phyloP scores from a whole-genome alignment of 2,329 filamentous ascomycete species.

The Neurospora sp. region DNA sequence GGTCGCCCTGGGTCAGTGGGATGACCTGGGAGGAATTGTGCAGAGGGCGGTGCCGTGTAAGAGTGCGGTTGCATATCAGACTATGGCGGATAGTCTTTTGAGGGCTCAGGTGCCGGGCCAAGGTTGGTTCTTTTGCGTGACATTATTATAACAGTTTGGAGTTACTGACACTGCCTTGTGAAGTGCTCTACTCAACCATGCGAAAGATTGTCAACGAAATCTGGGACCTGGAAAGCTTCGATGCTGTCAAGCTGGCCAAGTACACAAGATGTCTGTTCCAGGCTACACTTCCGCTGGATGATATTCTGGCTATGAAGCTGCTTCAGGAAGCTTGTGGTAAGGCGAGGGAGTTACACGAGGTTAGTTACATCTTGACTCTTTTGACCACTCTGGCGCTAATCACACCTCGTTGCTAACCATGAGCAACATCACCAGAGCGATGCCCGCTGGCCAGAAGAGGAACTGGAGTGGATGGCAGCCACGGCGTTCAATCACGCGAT shows the following conservation, averaged over 20 bases:
- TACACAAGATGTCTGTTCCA: conserved; percentile 75
- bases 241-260: conserved; percentile 53
- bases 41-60: conserved; percentile 35
- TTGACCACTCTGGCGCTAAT: background rate
- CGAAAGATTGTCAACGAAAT: conserved; percentile 62
- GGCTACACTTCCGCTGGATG: conserved; percentile 47
- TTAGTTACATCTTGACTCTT: conserved; percentile 22
- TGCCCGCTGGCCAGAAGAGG: conserved; percentile 49
- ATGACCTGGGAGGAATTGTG: conserved; percentile 52
- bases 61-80: conserved; percentile 41
- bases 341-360: conserved; percentile 38
- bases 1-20: conserved; percentile 56
- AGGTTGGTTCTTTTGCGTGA: conserved; percentile 26
- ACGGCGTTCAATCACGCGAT: conserved; percentile 61
- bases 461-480: conserved; percentile 68
- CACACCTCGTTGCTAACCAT: background rate
- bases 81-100: conserved; percentile 57
- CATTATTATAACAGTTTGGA: background rate
- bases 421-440: conserved; percentile 22
- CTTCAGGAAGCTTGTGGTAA: conserved; percentile 52
- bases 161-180: background rate
- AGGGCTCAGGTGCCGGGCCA: conserved; percentile 39
- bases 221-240: conserved; percentile 45
- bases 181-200: conserved; percentile 43
- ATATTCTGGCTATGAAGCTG: conserved; percentile 46